phyloP scores from a whole-genome alignment of 495 filamentous ascomycete species.

The Penicillium canariense region DNA sequence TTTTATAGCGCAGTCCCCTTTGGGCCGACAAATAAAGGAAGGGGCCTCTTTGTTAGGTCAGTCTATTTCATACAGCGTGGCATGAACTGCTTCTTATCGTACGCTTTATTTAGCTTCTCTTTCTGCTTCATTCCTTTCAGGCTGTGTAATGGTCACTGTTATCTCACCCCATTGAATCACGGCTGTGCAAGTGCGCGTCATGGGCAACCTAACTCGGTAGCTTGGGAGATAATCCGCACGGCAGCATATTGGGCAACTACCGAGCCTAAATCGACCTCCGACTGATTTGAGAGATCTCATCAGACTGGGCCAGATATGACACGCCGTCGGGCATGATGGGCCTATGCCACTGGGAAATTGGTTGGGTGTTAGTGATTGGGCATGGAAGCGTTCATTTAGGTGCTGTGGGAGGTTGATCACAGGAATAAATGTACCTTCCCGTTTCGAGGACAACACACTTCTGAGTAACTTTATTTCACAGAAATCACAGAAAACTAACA shows the following conservation, averaged over 20 bases:
- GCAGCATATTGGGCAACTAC: neutral
- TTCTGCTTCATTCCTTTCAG: no score
- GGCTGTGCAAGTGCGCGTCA: neutral
- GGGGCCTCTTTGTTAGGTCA: neutral
- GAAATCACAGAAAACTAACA: no score
- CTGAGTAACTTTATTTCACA: no score
- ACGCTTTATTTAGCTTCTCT: neutral
- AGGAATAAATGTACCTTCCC: no score
- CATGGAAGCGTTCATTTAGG: neutral
- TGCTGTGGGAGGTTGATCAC: no score
- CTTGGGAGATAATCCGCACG: neutral
- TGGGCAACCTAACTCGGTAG: neutral
- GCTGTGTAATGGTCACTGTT: neutral
- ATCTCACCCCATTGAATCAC: neutral
- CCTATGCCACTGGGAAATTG: neutral
- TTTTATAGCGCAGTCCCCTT: neutral
- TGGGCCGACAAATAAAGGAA: conserved; percentile 2
- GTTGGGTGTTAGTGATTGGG: neutral
- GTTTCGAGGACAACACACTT: no score
- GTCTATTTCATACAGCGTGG: neutral
- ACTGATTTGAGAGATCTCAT: neutral
- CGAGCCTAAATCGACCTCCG: neutral
- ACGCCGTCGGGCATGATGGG: neutral
- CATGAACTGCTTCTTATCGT: neutral
- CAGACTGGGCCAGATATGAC: neutral